Conservation (phyloP, 2,329 filamentous ascomycete genomes). For the Rhynchosporium secalis region DNA sequence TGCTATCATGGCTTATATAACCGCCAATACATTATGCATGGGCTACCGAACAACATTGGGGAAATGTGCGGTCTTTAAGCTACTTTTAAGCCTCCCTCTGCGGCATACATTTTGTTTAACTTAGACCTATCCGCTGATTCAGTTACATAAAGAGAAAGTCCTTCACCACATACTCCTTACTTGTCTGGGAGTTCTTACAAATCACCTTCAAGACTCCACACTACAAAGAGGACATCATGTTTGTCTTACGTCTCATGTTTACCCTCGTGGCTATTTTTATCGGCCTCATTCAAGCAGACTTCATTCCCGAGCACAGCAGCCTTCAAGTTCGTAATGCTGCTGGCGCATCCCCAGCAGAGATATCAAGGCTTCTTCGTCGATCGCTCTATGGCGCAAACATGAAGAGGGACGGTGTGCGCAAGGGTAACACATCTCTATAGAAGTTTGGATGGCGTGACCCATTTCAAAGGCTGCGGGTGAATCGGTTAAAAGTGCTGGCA, state of each 20-base stretch:
- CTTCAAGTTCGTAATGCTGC: conserved; percentile 34
- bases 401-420: conserved; percentile 30
- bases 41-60: too few species aligned
- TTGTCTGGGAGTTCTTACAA: neutral
- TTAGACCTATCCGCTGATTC: neutral
- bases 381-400: conserved; percentile 12
- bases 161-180: neutral
- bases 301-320: conserved; percentile 9
- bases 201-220: neutral
- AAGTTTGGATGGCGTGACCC: conserved; percentile 44
- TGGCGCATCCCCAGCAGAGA: conserved; percentile 19
- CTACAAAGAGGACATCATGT: neutral
- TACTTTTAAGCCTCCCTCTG: neutral
- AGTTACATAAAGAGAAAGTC: neutral
- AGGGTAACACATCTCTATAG: conserved; percentile 41
- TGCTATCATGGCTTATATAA: neutral
- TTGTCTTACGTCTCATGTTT: neutral
- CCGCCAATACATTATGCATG: too few species aligned
- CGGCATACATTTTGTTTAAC: neutral
- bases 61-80: neutral
- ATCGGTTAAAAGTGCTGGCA: conserved; percentile 17
- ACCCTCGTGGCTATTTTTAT: conserved; percentile 9
- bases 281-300: conserved; percentile 11
- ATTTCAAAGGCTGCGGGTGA: conserved; percentile 40
- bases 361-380: conserved; percentile 23